Evolutionary conservation across 495 filamentous ascomycete species (phyloP), one percentile per base, ranked within the genome.

Genomic region (Poronia punctata): DNA sequence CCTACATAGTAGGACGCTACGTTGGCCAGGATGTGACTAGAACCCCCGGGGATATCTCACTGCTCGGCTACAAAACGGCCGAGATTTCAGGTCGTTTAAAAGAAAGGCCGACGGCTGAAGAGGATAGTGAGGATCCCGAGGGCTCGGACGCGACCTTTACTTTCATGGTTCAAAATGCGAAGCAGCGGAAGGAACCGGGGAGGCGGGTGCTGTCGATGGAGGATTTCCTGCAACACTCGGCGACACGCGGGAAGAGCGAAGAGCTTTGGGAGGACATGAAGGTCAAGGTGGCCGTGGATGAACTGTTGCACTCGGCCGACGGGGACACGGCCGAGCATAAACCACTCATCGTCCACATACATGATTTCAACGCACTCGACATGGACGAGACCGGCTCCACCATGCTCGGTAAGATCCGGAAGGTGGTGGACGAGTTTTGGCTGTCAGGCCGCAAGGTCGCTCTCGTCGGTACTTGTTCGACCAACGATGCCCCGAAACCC

Each of bases 331-430:
- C 35, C 18, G 45, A 54, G 20, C 40, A 56, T 7, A 51, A 54
- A 26, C 50, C 52, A 29, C 51, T 72, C 1, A 86, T 96, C 42
- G 64, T 98, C 7, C 82, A 88, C 34, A 60, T 97, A 7, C 76
- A 82, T 49, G 88, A 95, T 54, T 87, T 86, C 52, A 76, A 77
- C 18, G 84, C 92, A 29, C 67, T 96, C 9, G 74, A 71, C 48
- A 64, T 66, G 37, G 79, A 83, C 1, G 53, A 67, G 7, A 72
- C 79, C 14, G 82, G 85, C 17, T 46, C 46, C n/a, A 56, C 72
- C 1, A 67, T 92, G 16, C 56, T 96, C 4, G 54, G 52, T 17
- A 75, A 78, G 31, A 61, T 98, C 7, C 78, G 82, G 31, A 71
- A 78, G 42, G 67, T 80, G n/a, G 78, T 93, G 19, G 73, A 84